These are phyloP conservation scores for Alternaria sp. DNA, from an alignment of 2,329 filamentous ascomycete genomes.

Conservation along the genomic window DNA sequence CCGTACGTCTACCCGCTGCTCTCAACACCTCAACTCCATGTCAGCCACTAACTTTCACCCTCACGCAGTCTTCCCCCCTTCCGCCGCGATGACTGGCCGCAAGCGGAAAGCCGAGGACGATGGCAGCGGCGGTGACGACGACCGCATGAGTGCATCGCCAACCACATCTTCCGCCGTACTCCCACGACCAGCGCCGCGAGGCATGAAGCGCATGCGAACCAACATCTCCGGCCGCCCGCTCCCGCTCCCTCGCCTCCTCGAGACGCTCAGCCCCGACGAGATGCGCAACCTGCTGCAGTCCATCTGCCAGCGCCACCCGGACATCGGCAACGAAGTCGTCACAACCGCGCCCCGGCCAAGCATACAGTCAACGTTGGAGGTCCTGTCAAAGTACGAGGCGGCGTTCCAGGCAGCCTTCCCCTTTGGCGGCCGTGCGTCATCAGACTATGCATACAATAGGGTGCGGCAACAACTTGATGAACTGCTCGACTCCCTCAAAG, in stretches of 20 bases:
- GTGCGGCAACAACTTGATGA: conserved; percentile 81
- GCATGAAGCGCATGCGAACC: conserved; percentile 65
- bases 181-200: conserved; percentile 66
- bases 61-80: conserved; percentile 44
- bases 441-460: conserved; percentile 94
- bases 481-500: conserved; percentile 85
- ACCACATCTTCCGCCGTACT: conserved; percentile 78
- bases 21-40: conserved; percentile 8
- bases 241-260: conserved; percentile 78
- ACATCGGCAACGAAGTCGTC: conserved; percentile 83
- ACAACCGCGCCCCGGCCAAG: conserved; percentile 86
- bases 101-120: conserved; percentile 91
- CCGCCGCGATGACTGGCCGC: conserved; percentile 55
- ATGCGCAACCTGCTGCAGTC: conserved; percentile 86
- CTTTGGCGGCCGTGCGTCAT: conserved; percentile 79
- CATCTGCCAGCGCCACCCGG: conserved; percentile 87
- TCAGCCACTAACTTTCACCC: conserved; percentile 14
- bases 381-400: conserved; percentile 81
- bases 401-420: conserved; percentile 81
- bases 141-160: conserved; percentile 92
- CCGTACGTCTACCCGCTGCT: conserved; percentile 54
- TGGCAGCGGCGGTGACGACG: conserved; percentile 63
- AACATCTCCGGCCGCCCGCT: conserved; percentile 73
- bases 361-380: conserved; percentile 77
- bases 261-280: conserved; percentile 86